Base-by-base conservation (phyloP, 352 stramenopile species). In the Pythium myriotylum region DNA sequence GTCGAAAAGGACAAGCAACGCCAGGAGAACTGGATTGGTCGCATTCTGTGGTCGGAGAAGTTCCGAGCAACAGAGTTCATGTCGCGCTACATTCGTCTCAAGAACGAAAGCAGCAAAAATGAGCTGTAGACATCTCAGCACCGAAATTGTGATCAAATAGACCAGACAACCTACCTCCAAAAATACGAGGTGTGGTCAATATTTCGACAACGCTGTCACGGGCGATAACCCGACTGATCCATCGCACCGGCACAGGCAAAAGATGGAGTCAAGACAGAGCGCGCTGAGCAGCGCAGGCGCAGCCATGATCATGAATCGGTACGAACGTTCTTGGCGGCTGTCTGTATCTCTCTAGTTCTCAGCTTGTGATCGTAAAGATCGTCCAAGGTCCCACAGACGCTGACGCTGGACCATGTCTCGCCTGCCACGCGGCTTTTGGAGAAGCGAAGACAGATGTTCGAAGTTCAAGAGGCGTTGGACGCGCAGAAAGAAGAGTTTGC, bases 371-470 rank as follows among this genome's bases (percentile, higher is more conserved):
- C n/a, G 29, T 3, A 6, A 22, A 45, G 33, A 14, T 37, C 47
- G 24, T 71, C 76, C 9, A 92, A 87, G 32, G 87, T 90, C 68
- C 86, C 91, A 26, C 88, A 97, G 65, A 97, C 88, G 7, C 61
- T 98, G 52, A 89, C 91, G 22, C 72, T 98, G 29, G 91, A 98
- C 58, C 88, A 98, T 60, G 90, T 98, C 0, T 97, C 89, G 1
- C 92, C 94, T 3, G 92, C 92, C 13, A 98, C 94, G 13, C 73
- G 94, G 7, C 56, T 98, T 45, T 74, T 98, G 14, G 94, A 98
- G 65, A 98, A 98, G 71, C 81, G 94, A 4, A 78, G 94, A 14
- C 94, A 98, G 67, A 97, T 98, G 91, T 98, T 98, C 74, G 94
- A 98, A 60, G 88, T 96, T 13, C 91, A 97, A 62, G 93, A 98